Base-by-base conservation (phyloP, 192 early-diverging fungal species). In the Dissophora globulifera region DNA sequence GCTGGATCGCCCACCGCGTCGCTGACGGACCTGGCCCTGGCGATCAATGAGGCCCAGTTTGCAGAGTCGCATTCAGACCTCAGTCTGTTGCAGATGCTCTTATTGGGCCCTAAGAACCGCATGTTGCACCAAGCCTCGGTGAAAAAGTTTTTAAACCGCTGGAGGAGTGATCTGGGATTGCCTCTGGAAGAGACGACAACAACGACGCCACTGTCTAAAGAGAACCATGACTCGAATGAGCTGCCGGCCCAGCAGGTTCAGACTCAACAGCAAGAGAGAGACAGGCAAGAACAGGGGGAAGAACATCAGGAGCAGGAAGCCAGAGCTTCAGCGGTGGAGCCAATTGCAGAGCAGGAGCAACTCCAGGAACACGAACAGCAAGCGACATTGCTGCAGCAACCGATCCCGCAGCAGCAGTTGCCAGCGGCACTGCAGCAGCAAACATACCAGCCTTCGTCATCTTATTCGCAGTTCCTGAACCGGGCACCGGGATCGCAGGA, bases 61-160 rank as follows among this genome's bases (percentile, higher is more conserved):
- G 27, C 70, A 8, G 41, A 51, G 13, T 50, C 62, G 9, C 70
- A 64, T 31, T 75, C 70, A 26, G 70, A 75, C 33, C 50, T 65
- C 15, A 19, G 52, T 4, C 38, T 75, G 27, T 45, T 75, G 1
- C 70, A 75, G 50, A 53, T 62, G 0, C 25, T 75, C 48, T 5
- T 75, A 19, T 35, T 75, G 20, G 70, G 70, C 5, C 52, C 70
- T 45, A 75, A 75, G 26, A 75, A 75, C 62, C 25, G 62, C 12
- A 52, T 75, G 50, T 17, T 75, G 41, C 70, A 75, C 33, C 62
- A 66, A 23, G 70, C 70, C 4, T 58, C 70, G 0, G 70, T 75
- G 12, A 47, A 52, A 20, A 75, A 75, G 57, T 75, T 75, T 56
- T n/a, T 76, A 51, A 67, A 62, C 29, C 62, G 72, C 2, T 76